Percentiles rank a stretch among this genome's conserved stretches.
phyloP scores from a whole-genome alignment of 768 basidiomycete genomes.

The Rhizopogon rudus region DNA sequence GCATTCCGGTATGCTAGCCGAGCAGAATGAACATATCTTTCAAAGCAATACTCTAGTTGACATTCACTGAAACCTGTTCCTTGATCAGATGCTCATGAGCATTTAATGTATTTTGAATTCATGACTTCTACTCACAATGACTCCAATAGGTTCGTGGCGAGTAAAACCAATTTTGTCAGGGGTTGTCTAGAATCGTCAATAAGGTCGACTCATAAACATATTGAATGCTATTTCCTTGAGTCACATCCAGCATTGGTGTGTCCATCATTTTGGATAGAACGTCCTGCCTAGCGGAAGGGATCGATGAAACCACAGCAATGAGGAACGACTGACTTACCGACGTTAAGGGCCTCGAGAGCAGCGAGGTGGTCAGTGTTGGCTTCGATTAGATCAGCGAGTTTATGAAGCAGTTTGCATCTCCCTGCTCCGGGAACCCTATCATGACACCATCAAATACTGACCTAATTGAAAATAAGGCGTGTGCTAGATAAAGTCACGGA shows the following conservation, averaged over 20 bases:
- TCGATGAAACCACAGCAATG: not conserved
- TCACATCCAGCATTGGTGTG: slow-evolving; percentile 52
- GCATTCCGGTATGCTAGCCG: too few species aligned
- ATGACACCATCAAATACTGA: too few species aligned
- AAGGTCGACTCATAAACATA: not conserved
- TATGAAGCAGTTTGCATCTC: slow-evolving; percentile 53
- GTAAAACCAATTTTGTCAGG: slow-evolving; percentile 43
- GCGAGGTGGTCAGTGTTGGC: slow-evolving; percentile 56
- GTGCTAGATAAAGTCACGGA: too few species aligned
- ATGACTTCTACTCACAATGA: slow-evolving; percentile 42
- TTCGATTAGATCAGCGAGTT: slow-evolving; percentile 65
- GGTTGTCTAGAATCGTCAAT: slow-evolving; percentile 18
- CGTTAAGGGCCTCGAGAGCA: slow-evolving; percentile 71
- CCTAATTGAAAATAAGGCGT: too few species aligned
- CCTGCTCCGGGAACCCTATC: slow-evolving; percentile 41
- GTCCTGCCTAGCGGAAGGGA: slow-evolving; percentile 43
- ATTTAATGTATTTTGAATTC: slow-evolving; percentile 54
- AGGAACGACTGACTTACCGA: slow-evolving; percentile 39
- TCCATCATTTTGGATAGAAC: slow-evolving; percentile 44
- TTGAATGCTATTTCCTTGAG: slow-evolving; percentile 68
- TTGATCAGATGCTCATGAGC: slow-evolving; percentile 9
- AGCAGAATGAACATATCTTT: too few species aligned
- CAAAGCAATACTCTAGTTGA: too few species aligned
- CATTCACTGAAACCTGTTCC: slow-evolving; percentile 9
- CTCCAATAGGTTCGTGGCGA: slow-evolving; percentile 56